Base-by-base conservation (phyloP, 2,329 filamentous ascomycete genomes). In the Aspergillus transmontanensis region DNA sequence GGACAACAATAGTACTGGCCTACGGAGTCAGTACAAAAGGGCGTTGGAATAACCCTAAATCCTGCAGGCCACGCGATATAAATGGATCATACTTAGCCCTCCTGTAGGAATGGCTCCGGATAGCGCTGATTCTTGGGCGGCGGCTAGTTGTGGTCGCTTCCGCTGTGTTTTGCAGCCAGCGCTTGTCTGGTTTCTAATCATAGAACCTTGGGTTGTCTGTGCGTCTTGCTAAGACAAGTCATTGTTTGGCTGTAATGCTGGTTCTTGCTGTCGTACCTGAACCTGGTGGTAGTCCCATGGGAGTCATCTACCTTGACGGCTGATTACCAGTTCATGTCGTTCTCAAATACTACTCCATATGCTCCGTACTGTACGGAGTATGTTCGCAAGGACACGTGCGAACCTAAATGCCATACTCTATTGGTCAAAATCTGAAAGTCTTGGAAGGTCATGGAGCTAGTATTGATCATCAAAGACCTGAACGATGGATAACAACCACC, bases 141-240 rank as follows among this genome's bases (percentile, higher is more conserved):
- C 58, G 61, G 61, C 54, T 57, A 53, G 41, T 50, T 36, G 57
- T 48, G 19, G 21, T 46, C 30, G 21, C 41, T 50, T 50, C 36
- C 50, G 41, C 58, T 45, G 48, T 54, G 53, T 58, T 63, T 57
- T 45, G 58, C 61, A 46, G 53, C 57, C 59, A 36, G 43, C 57
- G 23, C 32, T 51, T 54, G 28, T 30, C 39, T 41, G 7, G 63
- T 62, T 60, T 64, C 63, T 62, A 64, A 64, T 64, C 63, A 64
- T 64, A 62, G 63, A 64, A 62, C 26, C n/a, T 32, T 43, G 48
- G 9, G 36, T 12, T 48, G 60, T 62, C 60, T 56, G 60, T 62
- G 60, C 60, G 55, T 26, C 32, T 28, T 39, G 36, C n/a, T 53
- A 43, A 23, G 34, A 12, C 51, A 34, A 23, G 36, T 19, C 32